Percentiles rank a stretch among this genome's conserved stretches.
Conservation (phyloP, 2,329 filamentous ascomycete genomes). For the Pseudogymnoascus sp. region DNA sequence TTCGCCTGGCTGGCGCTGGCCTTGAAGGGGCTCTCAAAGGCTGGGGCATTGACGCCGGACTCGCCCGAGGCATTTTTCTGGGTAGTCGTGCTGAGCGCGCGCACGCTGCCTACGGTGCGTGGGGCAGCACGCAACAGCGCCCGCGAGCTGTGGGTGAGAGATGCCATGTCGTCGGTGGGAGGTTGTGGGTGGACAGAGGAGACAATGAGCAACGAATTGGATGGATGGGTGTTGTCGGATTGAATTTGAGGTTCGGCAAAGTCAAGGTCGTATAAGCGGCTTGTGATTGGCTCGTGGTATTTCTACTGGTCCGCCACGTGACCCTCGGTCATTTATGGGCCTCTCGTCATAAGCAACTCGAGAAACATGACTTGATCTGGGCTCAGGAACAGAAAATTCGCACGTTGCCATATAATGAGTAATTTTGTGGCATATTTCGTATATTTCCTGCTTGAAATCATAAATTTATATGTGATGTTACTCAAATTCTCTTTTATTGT, state of each 20-base stretch:
- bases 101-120: conserved; percentile 34
- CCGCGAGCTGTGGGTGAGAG: conserved; percentile 60
- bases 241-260: conserved; percentile 10
- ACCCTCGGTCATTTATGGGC: not conserved
- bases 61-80: conserved; percentile 20
- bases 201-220: conserved; percentile 7
- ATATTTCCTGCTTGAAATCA: not conserved
- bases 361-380: not conserved
- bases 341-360: not conserved
- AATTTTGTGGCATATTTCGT: not conserved
- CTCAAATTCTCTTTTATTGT: not conserved
- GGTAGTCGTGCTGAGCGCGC: conserved; percentile 47
- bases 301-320: not conserved
- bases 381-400: not conserved
- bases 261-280: conserved; percentile 5
- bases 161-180: conserved; percentile 47
- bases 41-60: conserved; percentile 27
- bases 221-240: conserved; percentile 11
- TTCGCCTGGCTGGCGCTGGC: conserved; percentile 37
- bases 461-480: not conserved
- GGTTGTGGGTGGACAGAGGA: not conserved
- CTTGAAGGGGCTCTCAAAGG: conserved; percentile 57
- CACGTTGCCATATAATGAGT: not conserved
- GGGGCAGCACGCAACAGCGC: conserved; percentile 55
- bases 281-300: not conserved